Evolutionary conservation across 176 grass and related monocot species (phyloP).

Genomic region (Alloteropsis semialata): DNA sequence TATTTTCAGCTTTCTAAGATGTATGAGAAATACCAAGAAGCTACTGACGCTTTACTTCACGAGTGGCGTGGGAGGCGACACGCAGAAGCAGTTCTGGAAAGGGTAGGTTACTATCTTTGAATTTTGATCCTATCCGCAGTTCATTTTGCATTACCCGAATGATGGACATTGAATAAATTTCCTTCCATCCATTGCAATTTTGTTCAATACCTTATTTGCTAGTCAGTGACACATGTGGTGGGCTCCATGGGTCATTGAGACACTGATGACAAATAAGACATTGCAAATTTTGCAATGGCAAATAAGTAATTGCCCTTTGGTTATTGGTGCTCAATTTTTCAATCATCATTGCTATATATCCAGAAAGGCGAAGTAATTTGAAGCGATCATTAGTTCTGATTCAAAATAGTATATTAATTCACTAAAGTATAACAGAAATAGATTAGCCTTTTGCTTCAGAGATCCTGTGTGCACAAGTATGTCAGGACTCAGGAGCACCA

Average conservation of each 20-base stretch:
- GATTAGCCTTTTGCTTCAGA: not conserved
- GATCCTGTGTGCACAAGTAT: not conserved
- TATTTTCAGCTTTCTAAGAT: slow-evolving; percentile 85
- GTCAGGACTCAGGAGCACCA: not conserved
- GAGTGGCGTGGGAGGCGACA: slow-evolving; percentile 87
- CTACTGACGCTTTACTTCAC: slow-evolving; percentile 86
- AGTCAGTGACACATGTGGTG: not conserved
- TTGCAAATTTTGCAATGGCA: not conserved
- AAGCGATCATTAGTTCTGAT: not conserved
- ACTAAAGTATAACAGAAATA: not conserved
- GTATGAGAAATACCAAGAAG: slow-evolving; percentile 98
- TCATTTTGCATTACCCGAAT: not conserved
- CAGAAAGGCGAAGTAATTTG: not conserved
- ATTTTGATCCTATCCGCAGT: not conserved
- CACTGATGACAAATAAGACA: not conserved
- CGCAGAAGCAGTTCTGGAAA: slow-evolving; percentile 88
- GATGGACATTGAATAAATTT: not conserved
- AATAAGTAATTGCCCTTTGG: not conserved
- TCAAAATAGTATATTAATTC: not conserved
- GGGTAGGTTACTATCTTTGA: slow-evolving; percentile 49
- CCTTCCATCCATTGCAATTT: not conserved
- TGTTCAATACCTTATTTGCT: not conserved
- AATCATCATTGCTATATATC: not conserved
- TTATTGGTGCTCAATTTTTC: not conserved
- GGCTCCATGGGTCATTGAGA: not conserved